Evolutionary conservation across 2,329 filamentous ascomycete genomes (phyloP).

Genomic region (Fusarium virguliforme): DNA sequence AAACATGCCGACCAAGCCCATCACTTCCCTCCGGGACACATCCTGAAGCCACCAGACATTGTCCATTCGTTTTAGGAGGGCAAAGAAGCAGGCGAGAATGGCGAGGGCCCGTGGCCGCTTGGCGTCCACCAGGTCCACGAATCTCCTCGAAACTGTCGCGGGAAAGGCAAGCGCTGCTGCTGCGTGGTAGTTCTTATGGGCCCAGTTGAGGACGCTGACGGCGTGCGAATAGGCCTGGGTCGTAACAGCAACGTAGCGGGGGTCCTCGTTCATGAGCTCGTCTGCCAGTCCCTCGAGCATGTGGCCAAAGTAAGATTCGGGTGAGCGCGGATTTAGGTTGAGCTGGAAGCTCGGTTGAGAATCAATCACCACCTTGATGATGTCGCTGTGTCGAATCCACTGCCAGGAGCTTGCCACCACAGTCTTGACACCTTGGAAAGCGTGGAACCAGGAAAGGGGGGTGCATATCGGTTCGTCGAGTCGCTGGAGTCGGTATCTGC

Average conservation of each 20-base stretch:
- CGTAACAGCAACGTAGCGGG: conserved; percentile 52
- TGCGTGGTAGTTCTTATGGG: conserved; percentile 72
- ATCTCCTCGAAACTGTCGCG: conserved; percentile 74
- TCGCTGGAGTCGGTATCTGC: conserved; percentile 57
- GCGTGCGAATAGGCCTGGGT: conserved; percentile 74
- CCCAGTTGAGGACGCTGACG: conserved; percentile 78
- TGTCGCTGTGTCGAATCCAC: conserved; percentile 72
- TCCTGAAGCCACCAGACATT: conserved; percentile 80
- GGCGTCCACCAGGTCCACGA: conserved; percentile 72
- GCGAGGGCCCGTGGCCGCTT: conserved; percentile 74
- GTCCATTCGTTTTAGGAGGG: conserved; percentile 74
- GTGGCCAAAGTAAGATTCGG: conserved; percentile 73
- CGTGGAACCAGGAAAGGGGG: conserved; percentile 78
- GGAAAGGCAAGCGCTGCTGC: conserved; percentile 75
- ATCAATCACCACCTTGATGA: conserved; percentile 75
- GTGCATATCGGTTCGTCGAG: conserved; percentile 64
- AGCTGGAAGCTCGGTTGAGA: conserved; percentile 75
- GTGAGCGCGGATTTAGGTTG: conserved; percentile 68
- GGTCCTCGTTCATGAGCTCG: conserved; percentile 62
- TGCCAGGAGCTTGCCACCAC: conserved; percentile 76
- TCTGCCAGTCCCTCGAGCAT: conserved; percentile 72
- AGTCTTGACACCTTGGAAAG: conserved; percentile 78
- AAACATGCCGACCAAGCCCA: conserved; percentile 74
- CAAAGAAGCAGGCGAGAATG: conserved; percentile 78
- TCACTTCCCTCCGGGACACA: conserved; percentile 76